Percentiles rank a stretch among this genome's conserved stretches.
Conservation (phyloP, 148 eudicot species). For the Tetragonia tetragonoides region DNA sequence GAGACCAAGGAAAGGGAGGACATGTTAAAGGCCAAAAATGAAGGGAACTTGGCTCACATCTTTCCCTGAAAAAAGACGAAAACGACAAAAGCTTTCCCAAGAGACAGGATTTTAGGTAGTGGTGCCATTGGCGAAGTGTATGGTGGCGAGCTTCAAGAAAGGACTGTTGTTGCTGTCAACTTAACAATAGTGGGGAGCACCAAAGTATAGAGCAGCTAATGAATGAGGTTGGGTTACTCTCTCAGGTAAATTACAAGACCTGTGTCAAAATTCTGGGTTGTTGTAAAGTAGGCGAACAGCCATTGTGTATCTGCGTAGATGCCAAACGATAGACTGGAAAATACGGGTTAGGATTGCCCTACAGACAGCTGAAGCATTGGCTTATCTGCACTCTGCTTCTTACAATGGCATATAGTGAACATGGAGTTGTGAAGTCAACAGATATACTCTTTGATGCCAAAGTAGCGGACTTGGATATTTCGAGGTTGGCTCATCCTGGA, state of each 20-base stretch:
- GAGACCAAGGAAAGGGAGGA: background rate
- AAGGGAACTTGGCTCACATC: background rate
- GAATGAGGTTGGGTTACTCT: background rate
- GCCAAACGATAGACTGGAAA: background rate
- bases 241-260: background rate
- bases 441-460: background rate
- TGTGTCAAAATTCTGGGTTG: background rate
- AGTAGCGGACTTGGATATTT: background rate
- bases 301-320: background rate
- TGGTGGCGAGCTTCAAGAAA: background rate
- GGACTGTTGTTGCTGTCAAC: background rate
- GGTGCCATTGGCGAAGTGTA: background rate
- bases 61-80: background rate
- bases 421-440: background rate
- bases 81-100: background rate
- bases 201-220: background rate
- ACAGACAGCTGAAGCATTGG: background rate
- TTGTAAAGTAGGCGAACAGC: background rate
- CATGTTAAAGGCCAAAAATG: background rate
- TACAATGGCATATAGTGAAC: background rate
- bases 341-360: background rate
- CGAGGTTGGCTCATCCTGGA: too few relatives aligned
- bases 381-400: background rate
- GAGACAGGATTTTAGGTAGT: background rate
- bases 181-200: background rate